A percentile compares a stretch with the other conserved stretches of the same genome.
Evolutionary conservation across 495 filamentous ascomycete species (phyloP).

Genomic region (Cenococcum geophilum): DNA sequence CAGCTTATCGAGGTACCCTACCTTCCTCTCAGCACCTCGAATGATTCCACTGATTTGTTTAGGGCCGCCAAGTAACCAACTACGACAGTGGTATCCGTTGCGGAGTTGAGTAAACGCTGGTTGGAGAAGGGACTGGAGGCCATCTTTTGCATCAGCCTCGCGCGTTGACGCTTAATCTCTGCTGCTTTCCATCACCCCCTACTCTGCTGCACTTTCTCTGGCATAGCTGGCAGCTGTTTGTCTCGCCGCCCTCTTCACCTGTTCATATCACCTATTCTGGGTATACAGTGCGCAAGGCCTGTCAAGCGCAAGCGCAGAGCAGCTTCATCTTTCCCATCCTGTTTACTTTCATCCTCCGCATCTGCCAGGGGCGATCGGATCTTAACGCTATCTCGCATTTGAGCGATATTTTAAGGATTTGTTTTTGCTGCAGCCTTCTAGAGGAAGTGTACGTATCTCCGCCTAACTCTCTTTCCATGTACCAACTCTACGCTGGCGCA

Average conservation of each 20-base stretch:
- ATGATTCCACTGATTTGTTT: neutral
- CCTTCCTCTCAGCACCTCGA: neutral
- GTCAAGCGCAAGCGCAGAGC: conserved; percentile 4
- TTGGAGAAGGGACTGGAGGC: neutral
- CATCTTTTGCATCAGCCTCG: neutral
- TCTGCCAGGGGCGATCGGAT: conserved; percentile 33
- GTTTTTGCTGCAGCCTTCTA: conserved; percentile 8
- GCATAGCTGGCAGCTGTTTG: conserved; percentile 1
- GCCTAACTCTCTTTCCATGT: conserved; percentile 16
- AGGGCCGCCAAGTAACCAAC: neutral
- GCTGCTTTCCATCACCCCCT: neutral
- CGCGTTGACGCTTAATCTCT: conserved; percentile 1
- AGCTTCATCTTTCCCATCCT: conserved; percentile 15
- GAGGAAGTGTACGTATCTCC: conserved; percentile 32
- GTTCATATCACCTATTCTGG: conserved; percentile 1
- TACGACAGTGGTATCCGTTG: neutral
- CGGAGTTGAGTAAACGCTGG: neutral
- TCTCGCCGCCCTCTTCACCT: neutral
- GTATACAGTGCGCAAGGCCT: conserved; percentile 1
- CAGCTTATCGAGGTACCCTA: neutral
- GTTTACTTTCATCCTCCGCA: conserved; percentile 26
- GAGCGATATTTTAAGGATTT: conserved; percentile 20
- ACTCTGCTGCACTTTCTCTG: conserved; percentile 4
- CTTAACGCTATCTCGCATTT: conserved; percentile 10
- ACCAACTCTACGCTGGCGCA: neutral